Conservation (phyloP, 129 eudicot genomes). For the Centella asiatica region DNA sequence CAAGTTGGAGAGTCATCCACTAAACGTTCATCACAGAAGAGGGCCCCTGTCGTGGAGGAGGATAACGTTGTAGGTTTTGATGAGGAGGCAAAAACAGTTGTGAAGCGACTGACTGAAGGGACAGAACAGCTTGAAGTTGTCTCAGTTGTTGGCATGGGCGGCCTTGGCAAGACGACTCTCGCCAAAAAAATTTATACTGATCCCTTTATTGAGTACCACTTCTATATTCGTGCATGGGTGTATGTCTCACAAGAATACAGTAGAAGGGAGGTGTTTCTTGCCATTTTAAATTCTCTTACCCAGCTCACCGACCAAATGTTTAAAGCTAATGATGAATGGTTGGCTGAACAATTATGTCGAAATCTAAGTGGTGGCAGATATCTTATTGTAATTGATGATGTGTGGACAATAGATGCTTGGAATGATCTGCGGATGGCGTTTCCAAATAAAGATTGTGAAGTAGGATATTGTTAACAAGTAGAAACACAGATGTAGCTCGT, state of each 20-base stretch:
- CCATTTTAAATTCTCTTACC: slow-evolving; percentile 20
- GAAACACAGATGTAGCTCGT: slow-evolving; percentile 34
- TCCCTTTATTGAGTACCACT: slow-evolving; percentile 30
- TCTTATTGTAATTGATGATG: slow-evolving; percentile 52
- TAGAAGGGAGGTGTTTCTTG: slow-evolving; percentile 30
- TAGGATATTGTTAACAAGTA: slow-evolving; percentile 42
- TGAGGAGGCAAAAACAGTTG: slow-evolving; percentile 34
- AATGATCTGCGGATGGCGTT: slow-evolving; percentile 30
- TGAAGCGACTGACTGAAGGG: slow-evolving; percentile 30
- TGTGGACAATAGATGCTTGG: slow-evolving; percentile 44
- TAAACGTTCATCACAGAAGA: slow-evolving; percentile 18
- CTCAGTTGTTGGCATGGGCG: slow-evolving; percentile 48
- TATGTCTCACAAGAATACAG: slow-evolving; percentile 44
- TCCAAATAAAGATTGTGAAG: slow-evolving; percentile 27
- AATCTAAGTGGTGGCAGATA: slow-evolving; percentile 25
- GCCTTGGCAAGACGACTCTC: slow-evolving; percentile 55
- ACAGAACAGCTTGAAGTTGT: slow-evolving; percentile 34
- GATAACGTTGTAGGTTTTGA: slow-evolving; percentile 45
- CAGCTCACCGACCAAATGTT: slow-evolving; percentile 16
- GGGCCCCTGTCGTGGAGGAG: slow-evolving; percentile 37
- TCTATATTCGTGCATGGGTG: slow-evolving; percentile 40
- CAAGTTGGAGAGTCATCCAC: slow-evolving; percentile 30
- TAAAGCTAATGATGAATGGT: slow-evolving; percentile 30
- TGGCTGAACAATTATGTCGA: slow-evolving; percentile 25
- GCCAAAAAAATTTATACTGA: slow-evolving; percentile 39